Evolutionary conservation across 306 rosid species (phyloP).

Genomic region (Quercus ilex): DNA sequence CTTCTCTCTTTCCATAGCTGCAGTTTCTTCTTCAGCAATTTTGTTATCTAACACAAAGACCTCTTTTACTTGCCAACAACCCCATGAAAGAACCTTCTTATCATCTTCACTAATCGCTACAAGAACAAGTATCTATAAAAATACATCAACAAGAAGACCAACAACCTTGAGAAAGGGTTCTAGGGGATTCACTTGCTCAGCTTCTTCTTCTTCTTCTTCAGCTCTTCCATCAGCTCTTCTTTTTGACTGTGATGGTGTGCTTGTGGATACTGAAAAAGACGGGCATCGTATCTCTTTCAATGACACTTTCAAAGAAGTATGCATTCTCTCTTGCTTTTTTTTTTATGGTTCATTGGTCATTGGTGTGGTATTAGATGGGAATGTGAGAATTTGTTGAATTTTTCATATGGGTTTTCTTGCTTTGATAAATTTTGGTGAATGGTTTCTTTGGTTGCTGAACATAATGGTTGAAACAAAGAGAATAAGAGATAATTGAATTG

Average conservation of each 20-base stretch:
- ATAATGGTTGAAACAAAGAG: neutral
- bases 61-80: constrained; percentile 29
- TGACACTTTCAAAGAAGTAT: constrained; percentile 83
- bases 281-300: constrained; percentile 95
- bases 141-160: constrained; percentile 16
- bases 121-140: constrained; percentile 14
- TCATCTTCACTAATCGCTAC: constrained; percentile 41
- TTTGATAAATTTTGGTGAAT: neutral
- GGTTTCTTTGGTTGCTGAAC: neutral
- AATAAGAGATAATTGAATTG: neutral
- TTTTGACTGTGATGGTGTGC: constrained; percentile 96
- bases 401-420: neutral
- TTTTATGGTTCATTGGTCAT: no score
- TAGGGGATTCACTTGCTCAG: constrained; percentile 48
- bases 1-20: constrained; percentile 49
- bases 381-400: neutral
- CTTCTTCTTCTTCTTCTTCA: constrained; percentile 47
- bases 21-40: constrained; percentile 39
- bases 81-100: constrained; percentile 31
- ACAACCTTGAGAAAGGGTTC: neutral
- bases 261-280: constrained; percentile 94
- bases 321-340: neutral
- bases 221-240: constrained; percentile 84
- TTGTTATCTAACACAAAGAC: constrained; percentile 22
- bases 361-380: neutral